Base-by-base conservation (phyloP, 208 protist genomes). In the Dictyostelium gargantuum region DNA sequence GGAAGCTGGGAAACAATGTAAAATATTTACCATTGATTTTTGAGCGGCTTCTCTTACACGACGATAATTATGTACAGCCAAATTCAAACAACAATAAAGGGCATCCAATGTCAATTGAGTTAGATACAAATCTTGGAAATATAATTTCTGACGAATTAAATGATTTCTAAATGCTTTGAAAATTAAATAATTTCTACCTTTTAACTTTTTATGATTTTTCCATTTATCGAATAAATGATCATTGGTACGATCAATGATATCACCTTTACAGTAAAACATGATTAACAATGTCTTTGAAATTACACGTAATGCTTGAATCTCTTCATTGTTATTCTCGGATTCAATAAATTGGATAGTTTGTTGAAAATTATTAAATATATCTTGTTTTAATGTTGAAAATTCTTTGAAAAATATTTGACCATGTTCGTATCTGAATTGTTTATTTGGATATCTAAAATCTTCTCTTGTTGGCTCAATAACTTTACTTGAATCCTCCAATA, bases 141-240 rank as follows among this genome's bases (percentile, higher is more conserved):
- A 29, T 3, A 61, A 5, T 5, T 54, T 79, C 29, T 89, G 82
- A 66, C 82, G 40, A 8, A 19, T 8, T 23, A 89, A 29, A 70
- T 89, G 82, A 38, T 5, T 50, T 3, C 58, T 46, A 8, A 70
- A 79, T n/a, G 35, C 44, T 42, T 79, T 89, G 10, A 70, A 89
- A 19, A 89, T 26, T 1, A 79, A 54, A 48, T 48, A 40, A 66
- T 89, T 79, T 79, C 82, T 89, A 46, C 68, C 61, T 38, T 77
- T 79, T 23, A 52, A 46, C 17, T 50, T 23, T 8, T 79, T 77
- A 9, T 54, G 17, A 61, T 75, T 89, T 17, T 52, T 79, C 82
- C 82, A 89, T 79, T 89, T 89, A 15, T 26, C 21, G 29, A 79
- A 79, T 0, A 89, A 26, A 9, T 46, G 44, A 35, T 75, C 68